Conservation (phyloP, 2,329 filamentous ascomycete species). For the Sporothrix euskadiensis region DNA sequence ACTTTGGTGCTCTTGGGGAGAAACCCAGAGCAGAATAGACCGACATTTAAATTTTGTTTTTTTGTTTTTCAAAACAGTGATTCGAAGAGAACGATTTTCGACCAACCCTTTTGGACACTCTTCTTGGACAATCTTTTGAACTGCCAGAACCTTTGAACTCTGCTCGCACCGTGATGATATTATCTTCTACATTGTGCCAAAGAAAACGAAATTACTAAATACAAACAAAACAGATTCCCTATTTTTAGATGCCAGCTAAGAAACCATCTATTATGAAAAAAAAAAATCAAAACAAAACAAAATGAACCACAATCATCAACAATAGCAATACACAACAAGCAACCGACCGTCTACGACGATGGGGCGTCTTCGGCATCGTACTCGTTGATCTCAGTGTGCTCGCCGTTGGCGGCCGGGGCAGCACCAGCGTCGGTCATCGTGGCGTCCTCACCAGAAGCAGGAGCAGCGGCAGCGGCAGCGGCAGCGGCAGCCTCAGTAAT, state of each 20-base stretch:
- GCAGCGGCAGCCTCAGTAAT: conserved; percentile 22
- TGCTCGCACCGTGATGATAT: neutral
- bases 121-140: neutral
- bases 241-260: neutral
- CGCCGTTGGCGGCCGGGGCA: neutral
- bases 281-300: neutral
- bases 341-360: conserved; percentile 23
- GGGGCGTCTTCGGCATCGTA: conserved; percentile 33
- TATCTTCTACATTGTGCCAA: neutral
- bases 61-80: neutral
- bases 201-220: neutral
- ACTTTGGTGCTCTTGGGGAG: neutral
- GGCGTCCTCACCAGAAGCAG: conserved; percentile 21
- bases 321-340: neutral
- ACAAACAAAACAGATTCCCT: neutral
- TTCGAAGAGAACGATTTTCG: neutral
- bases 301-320: neutral
- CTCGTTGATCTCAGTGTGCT: conserved; percentile 25
- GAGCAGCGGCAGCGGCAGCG: conserved; percentile 21
- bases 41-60: neutral
- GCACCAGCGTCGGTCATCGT: conserved; percentile 18
- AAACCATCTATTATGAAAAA: neutral
- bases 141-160: neutral
- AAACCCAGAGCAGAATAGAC: neutral
- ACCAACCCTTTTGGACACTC: neutral